These are phyloP conservation scores for Zoysia pacifica DNA, from an alignment of 176 grass and related monocot genomes.

Conservation along the genomic window DNA sequence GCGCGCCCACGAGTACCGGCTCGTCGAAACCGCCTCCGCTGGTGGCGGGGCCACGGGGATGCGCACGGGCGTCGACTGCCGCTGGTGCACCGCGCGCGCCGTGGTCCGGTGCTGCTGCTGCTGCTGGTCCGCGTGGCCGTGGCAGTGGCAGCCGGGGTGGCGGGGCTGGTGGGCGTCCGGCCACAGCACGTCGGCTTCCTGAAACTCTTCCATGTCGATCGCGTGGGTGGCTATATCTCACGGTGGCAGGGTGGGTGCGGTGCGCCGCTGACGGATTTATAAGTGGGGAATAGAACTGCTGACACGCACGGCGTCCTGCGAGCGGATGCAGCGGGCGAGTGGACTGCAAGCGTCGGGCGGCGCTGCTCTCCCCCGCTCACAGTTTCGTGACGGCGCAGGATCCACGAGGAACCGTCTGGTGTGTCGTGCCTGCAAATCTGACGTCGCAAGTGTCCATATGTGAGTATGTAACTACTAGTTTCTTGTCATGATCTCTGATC, in stretches of 20 bases:
- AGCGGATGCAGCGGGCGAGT: neutral
- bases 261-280: conserved; percentile 17
- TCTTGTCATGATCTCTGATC: neutral
- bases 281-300: neutral
- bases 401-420: neutral
- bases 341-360: conserved; percentile 23
- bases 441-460: conserved; percentile 16
- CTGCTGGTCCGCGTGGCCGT: neutral
- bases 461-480: neutral
- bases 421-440: neutral
- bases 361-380: neutral
- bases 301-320: conserved; percentile 23
- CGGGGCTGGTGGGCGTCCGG: conserved; percentile 18
- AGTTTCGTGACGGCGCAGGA: conserved; percentile 27
- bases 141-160: neutral
- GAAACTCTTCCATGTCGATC: conserved; percentile 44
- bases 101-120: neutral
- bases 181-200: conserved; percentile 54
- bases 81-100: neutral
- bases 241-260: neutral
- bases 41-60: neutral
- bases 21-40: neutral
- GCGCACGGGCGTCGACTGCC: conserved; percentile 31
- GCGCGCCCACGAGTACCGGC: neutral
- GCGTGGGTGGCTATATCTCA: neutral